These are phyloP conservation scores for Leccinum longicurvipes DNA, from an alignment of 768 basidiomycete genomes.

Conservation along the genomic window DNA sequence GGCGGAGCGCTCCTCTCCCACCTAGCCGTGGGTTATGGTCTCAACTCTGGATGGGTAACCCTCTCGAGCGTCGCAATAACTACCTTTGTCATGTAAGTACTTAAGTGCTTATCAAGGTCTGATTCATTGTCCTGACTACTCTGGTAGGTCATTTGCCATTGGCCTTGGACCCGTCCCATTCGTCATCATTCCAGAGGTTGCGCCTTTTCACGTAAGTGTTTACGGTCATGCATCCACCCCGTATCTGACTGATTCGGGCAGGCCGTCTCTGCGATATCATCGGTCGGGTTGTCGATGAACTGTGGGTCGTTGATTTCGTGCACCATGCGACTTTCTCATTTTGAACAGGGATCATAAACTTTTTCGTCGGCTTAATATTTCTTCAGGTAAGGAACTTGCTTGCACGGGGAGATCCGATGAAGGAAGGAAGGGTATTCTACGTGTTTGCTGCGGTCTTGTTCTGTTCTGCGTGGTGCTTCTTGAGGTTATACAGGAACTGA, in stretches of 20 bases:
- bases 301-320: constrained; percentile 42
- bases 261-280: constrained; percentile 81
- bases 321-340: background rate
- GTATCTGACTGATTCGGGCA: constrained; percentile 23
- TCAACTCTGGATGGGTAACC: constrained; percentile 56
- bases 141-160: constrained; percentile 73
- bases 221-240: background rate
- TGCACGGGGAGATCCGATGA: constrained; percentile 51
- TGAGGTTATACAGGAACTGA: constrained; percentile 26
- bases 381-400: constrained; percentile 78
- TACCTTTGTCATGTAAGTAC: constrained; percentile 68
- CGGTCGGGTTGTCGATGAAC: constrained; percentile 68
- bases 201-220: constrained; percentile 66
- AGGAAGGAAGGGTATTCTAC: constrained; percentile 89
- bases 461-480: constrained; percentile 21
- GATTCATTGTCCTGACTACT: background rate
- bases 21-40: constrained; percentile 62
- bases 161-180: constrained; percentile 94
- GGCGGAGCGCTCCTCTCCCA: constrained; percentile 65
- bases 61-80: constrained; percentile 73
- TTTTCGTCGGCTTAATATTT: constrained; percentile 80
- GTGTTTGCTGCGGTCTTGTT: constrained; percentile 65
- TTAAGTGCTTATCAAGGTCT: constrained; percentile 24
- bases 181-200: constrained; percentile 87
- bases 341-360: constrained; percentile 74